These are phyloP conservation scores for Cephaloascus albidus DNA, from an alignment of 805 yeast genomes.

Conservation along the genomic window DNA sequence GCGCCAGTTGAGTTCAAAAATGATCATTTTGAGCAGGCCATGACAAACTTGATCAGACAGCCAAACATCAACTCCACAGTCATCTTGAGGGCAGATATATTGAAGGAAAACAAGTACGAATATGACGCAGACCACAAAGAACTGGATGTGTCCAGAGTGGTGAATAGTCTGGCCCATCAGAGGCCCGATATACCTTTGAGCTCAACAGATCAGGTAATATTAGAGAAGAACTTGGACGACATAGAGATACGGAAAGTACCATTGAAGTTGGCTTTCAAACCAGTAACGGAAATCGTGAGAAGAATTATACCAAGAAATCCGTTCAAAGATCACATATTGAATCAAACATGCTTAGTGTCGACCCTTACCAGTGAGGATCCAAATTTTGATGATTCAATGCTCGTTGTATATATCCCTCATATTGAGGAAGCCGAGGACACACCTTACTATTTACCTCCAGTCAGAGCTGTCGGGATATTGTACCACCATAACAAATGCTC, in stretches of 20 bases:
- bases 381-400: slow-evolving; percentile 24
- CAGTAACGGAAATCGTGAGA: slow-evolving; percentile 54
- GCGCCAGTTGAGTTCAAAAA: slow-evolving; percentile 36
- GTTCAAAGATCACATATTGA: slow-evolving; percentile 68
- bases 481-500: slow-evolving; percentile 41
- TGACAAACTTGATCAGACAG: slow-evolving; percentile 68
- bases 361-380: slow-evolving; percentile 14
- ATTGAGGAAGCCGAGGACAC: slow-evolving; percentile 45
- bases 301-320: slow-evolving; percentile 90
- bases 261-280: slow-evolving; percentile 15
- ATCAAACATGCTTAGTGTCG: slow-evolving; percentile 70
- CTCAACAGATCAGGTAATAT: slow-evolving; percentile 5
- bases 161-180: slow-evolving; percentile 12
- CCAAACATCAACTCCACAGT: slow-evolving; percentile 92
- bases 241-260: slow-evolving; percentile 26
- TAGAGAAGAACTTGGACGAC: slow-evolving; percentile 26
- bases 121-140: slow-evolving; percentile 17
- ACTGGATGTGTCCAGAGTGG: slow-evolving; percentile 11
- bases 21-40: slow-evolving; percentile 62
- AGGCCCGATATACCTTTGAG: slow-evolving; percentile 20
- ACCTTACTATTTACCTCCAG: slow-evolving; percentile 89
- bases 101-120: slow-evolving; percentile 39
- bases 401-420: slow-evolving; percentile 77
- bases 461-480: slow-evolving; percentile 66
- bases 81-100: slow-evolving; percentile 78